Evolutionary conservation across 257 asterid genomes (phyloP).

Genomic region (Verbena officinalis): DNA sequence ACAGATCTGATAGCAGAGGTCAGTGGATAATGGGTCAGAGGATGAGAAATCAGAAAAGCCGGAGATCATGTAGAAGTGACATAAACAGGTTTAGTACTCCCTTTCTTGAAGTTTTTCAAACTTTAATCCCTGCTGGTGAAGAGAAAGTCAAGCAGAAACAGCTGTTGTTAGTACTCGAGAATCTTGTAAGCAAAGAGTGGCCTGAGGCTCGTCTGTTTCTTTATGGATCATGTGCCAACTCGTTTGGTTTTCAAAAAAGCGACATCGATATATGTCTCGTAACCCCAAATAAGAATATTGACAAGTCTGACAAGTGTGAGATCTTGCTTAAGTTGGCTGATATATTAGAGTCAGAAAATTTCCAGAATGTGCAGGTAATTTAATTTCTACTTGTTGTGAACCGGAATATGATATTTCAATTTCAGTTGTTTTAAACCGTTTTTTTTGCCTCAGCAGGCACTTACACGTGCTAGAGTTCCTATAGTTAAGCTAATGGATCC

Average conservation of each 20-base stretch:
- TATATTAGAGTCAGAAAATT: conserved; percentile 44
- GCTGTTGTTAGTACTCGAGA: conserved; percentile 48
- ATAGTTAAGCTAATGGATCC: conserved; percentile 79
- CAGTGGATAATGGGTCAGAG: conserved; percentile 48
- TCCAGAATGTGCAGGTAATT: conserved; percentile 68
- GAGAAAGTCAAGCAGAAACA: conserved; percentile 65
- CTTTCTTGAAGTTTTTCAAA: conserved; percentile 50
- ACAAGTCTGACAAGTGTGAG: conserved; percentile 55
- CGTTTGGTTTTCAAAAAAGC: conserved; percentile 67
- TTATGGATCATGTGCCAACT: conserved; percentile 75
- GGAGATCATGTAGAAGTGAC: conserved; percentile 45
- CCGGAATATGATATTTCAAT: not conserved
- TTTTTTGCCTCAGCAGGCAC: conserved; percentile 42
- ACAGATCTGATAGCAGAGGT: conserved; percentile 68
- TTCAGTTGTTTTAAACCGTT: not conserved
- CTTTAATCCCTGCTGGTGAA: conserved; percentile 63
- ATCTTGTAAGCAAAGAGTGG: conserved; percentile 55
- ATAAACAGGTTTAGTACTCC: conserved; percentile 42
- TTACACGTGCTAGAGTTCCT: conserved; percentile 71
- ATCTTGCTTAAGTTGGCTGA: conserved; percentile 64
- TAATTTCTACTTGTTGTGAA: not conserved
- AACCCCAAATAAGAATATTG: conserved; percentile 41
- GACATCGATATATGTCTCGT: conserved; percentile 66
- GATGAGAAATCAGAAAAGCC: conserved; percentile 50
- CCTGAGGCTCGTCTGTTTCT: conserved; percentile 60